Base-by-base conservation (phyloP, 2,329 filamentous ascomycete genomes). In the Talaromyces sp. region DNA sequence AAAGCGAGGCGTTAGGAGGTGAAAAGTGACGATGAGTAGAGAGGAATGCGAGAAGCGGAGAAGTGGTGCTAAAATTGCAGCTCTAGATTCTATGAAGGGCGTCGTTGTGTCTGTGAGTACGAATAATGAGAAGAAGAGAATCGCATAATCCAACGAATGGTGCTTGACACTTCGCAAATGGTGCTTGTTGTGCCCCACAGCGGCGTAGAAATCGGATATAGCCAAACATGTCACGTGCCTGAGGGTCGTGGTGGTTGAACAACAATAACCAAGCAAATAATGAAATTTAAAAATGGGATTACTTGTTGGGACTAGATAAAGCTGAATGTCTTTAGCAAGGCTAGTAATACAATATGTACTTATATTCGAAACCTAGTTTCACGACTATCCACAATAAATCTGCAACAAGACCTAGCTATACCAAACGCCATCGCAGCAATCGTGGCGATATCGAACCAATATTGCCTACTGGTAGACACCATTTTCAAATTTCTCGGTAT, bases 401-500 rank as follows among this genome's bases (percentile, higher is more conserved):
- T 47, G 44, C 18, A 23, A 47, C 18, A 47, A 23, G 10, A 27
- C 18, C 44, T 27, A 56, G 53, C 16, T 51, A 40, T 56, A 47
- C 34, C 40, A 27, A 31, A 61, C 14, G 33, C 23, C 44, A 47
- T 18, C 44, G 4, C 2, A 12, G 44, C 8, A 47, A 47, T 18
- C 9, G 5, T 47, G 18, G n/a, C 9, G 4, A 47, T 47, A 27
- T 16, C 14, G 12, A 42, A 42, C 40, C 28, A 23, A n/a, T 8
- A 51, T 9, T 3, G 31, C 28, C 69, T 60, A 72, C 53, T 75
- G 76, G 65, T 83, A 85, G 23, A 86, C 74, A 0, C 89, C 89
- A 58, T 81, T 77, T 65, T 96, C 92, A 71, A 98, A 99, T 69
- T 86, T 90, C 52, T 94, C 91, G 5, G 81, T 81, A 69, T 96